phyloP scores from a whole-genome alignment of 1,139 yeast genomes.

The Scheffersomyces quercinus region DNA sequence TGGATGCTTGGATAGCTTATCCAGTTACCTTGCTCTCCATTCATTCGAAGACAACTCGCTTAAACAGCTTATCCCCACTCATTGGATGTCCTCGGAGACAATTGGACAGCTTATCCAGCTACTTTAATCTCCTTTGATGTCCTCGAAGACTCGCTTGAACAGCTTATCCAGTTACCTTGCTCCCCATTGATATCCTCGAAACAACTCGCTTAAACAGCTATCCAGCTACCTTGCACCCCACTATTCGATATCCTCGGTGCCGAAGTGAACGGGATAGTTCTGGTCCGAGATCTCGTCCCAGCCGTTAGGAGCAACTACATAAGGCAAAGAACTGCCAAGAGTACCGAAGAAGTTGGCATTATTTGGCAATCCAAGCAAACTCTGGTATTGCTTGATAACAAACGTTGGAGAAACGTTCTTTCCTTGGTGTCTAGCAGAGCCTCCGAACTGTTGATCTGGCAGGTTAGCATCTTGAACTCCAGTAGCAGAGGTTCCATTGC shows the following conservation, averaged over 20 bases:
- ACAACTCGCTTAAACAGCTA: no score
- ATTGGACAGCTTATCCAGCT: no score
- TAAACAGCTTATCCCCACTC: no score
- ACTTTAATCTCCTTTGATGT: no score
- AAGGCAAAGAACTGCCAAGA: conserved; percentile 43
- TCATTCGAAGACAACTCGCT: no score
- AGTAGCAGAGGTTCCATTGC: conserved; percentile 6
- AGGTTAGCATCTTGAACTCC: conserved; percentile 8
- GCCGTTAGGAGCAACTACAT: conserved; percentile 38
- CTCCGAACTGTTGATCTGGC: conserved; percentile 1
- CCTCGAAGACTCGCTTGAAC: no score
- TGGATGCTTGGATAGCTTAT: no score
- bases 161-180: no score
- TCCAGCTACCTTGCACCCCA: no score
- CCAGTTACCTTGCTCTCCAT: no score
- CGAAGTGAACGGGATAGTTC: conserved; percentile 16
- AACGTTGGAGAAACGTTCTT: conserved; percentile 48
- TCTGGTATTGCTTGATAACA: conserved; percentile 46
- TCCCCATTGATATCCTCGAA: no score
- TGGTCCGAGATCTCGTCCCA: conserved; percentile 36
- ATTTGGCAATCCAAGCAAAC: conserved; percentile 43
- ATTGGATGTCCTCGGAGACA: no score
- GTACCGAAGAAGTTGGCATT: conserved; percentile 40
- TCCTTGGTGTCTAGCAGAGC: conserved; percentile 12
- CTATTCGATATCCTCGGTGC: conserved; percentile 14